Evolutionary conservation across 2,329 filamentous ascomycete species (phyloP).

Genomic region (Verticillium longisporum): DNA sequence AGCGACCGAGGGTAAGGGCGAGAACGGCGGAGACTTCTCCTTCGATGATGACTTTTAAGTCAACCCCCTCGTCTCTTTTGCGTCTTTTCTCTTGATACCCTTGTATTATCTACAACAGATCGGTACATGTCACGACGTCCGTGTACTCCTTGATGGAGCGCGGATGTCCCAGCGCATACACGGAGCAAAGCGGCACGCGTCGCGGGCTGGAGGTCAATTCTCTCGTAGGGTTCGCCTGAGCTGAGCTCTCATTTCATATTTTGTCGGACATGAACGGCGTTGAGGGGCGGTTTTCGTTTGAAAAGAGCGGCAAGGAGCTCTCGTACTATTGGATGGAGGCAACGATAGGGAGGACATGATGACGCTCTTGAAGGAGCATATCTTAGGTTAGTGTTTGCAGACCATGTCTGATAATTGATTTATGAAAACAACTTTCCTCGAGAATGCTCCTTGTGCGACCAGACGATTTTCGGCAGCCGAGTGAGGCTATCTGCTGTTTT

Average conservation of each 20-base stretch:
- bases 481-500: too few relatives aligned
- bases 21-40: slow-evolving; percentile 71
- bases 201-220: background rate
- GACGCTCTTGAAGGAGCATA: background rate
- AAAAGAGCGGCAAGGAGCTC: background rate
- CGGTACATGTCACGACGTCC: background rate
- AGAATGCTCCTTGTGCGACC: background rate
- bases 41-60: slow-evolving; percentile 96
- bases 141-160: background rate
- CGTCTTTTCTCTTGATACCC: slow-evolving; percentile 11
- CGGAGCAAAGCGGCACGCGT: background rate
- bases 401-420: background rate
- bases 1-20: slow-evolving; percentile 41
- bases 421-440: too few relatives aligned
- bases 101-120: slow-evolving; percentile 5
- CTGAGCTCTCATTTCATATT: background rate
- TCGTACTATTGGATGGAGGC: background rate
- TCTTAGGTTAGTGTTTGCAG: background rate
- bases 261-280: slow-evolving; percentile 2
- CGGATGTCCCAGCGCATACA: background rate
- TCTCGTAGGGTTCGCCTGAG: background rate
- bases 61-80: slow-evolving; percentile 8
- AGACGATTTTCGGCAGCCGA: background rate
- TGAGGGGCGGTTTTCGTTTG: background rate
- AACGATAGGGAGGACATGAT: background rate